phyloP scores from a whole-genome alignment of 257 asterid species.

The Jaltomata sinuosa region DNA sequence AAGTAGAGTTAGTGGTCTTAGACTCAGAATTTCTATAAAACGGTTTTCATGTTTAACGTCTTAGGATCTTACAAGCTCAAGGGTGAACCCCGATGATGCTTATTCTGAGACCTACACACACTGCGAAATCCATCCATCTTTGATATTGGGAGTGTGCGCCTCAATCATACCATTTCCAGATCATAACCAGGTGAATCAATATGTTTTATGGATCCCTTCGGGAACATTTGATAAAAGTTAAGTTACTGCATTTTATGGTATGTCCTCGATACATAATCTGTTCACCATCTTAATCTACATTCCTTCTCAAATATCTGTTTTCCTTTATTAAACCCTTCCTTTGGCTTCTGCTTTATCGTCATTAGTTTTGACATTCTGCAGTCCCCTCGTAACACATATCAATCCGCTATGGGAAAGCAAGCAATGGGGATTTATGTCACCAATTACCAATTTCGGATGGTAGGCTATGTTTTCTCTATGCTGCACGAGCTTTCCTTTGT shows the following conservation, averaged over 20 bases:
- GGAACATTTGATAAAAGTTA: not conserved
- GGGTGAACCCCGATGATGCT: constrained; percentile 65
- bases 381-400: constrained; percentile 99
- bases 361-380: not conserved
- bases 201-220: not conserved
- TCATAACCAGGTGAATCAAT: constrained; percentile 73
- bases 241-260: not conserved
- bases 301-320: constrained; percentile 1
- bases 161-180: constrained; percentile 98
- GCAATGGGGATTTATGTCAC: constrained; percentile 98
- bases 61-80: constrained; percentile 74
- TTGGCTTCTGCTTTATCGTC: not conserved
- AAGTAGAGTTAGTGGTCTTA: not conserved
- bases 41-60: not conserved
- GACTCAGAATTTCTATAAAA: not conserved
- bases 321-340: constrained; percentile 5
- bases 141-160: constrained; percentile 95
- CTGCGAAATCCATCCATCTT: constrained; percentile 94
- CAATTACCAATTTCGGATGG: constrained; percentile 96
- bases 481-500: not conserved
- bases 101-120: constrained; percentile 89
- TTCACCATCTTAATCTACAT: not conserved
- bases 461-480: constrained; percentile 8
- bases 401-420: constrained; percentile 99
- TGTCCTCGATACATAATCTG: not conserved